Percentiles rank a stretch among this genome's conserved stretches.
These are phyloP conservation scores for Favolaschia claudopus DNA, from an alignment of 768 basidiomycete genomes.

Conservation along the genomic window DNA sequence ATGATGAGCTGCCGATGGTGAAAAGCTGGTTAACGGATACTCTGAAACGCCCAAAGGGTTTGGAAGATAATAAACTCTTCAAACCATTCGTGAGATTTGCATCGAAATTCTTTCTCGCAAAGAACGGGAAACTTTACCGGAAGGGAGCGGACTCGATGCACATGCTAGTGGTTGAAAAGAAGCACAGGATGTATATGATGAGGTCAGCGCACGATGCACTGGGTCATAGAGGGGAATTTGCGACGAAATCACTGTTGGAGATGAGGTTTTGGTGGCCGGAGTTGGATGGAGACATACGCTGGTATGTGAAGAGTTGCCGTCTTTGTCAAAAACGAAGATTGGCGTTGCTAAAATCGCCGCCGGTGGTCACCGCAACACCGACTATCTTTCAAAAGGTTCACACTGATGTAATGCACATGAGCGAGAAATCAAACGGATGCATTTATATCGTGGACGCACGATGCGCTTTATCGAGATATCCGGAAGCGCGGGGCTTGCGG, in stretches of 20 bases:
- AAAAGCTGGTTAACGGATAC: not conserved
- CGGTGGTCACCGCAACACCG: conserved; percentile 26
- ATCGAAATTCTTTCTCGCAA: conserved; percentile 26
- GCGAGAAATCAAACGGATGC: conserved; percentile 12
- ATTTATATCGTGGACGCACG: conserved; percentile 35
- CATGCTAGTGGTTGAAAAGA: conserved; percentile 29
- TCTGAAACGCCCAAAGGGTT: not conserved
- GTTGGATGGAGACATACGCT: conserved; percentile 30
- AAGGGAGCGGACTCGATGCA: conserved; percentile 7
- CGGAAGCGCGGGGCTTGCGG: conserved; percentile 31
- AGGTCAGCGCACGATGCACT: conserved; percentile 29
- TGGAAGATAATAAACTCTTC: conserved; percentile 11
- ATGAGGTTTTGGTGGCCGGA: conserved; percentile 41
- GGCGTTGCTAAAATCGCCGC: conserved; percentile 19
- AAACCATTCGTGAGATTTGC: not conserved
- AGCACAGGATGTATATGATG: conserved; percentile 30
- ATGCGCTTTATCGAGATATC: conserved; percentile 26
- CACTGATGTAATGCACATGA: conserved; percentile 34
- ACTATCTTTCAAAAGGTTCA: conserved; percentile 34
- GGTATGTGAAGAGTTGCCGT: conserved; percentile 35
- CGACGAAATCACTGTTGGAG: conserved; percentile 21
- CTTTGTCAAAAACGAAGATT: conserved; percentile 32
- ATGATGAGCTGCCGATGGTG: not conserved
- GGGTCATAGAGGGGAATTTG: conserved; percentile 35
- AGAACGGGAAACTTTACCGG: conserved; percentile 26